Conservation (phyloP, 352 stramenopile genomes). For the Ophiocytium majus region DNA sequence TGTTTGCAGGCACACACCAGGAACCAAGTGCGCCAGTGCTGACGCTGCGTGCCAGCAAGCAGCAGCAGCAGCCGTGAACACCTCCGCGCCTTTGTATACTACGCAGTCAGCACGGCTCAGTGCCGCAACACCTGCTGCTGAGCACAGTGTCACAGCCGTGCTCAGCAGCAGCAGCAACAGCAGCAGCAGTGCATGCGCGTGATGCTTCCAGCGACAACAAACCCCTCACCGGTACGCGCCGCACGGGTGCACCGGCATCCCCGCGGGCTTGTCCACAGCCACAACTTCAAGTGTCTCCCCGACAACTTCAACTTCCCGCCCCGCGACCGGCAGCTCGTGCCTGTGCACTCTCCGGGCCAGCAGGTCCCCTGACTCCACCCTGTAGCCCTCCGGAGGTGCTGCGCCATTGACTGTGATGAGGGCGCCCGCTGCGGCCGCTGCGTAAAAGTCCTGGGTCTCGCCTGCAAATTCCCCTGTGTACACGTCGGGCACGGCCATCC, state of each 20-base stretch:
- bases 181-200: no score
- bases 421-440: background rate
- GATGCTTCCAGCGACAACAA: no score
- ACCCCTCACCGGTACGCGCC: conserved; percentile 8
- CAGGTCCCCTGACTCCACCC: background rate
- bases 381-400: background rate
- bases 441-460: background rate
- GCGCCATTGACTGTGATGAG: conserved; percentile 8
- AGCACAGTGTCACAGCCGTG: no score
- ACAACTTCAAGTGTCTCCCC: background rate
- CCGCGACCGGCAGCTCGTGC: background rate
- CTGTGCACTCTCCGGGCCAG: background rate
- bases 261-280: background rate
- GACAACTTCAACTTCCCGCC: background rate
- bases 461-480: background rate
- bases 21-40: no score
- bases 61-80: no score
- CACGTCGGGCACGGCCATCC: background rate
- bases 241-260: conserved; percentile 1
- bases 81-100: no score
- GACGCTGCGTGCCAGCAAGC: no score
- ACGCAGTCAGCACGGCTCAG: no score
- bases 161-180: no score
- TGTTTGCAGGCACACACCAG: no score
- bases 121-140: no score